These are phyloP conservation scores for Crithidia bombi DNA, from an alignment of 208 protist species.

Conservation along the genomic window DNA sequence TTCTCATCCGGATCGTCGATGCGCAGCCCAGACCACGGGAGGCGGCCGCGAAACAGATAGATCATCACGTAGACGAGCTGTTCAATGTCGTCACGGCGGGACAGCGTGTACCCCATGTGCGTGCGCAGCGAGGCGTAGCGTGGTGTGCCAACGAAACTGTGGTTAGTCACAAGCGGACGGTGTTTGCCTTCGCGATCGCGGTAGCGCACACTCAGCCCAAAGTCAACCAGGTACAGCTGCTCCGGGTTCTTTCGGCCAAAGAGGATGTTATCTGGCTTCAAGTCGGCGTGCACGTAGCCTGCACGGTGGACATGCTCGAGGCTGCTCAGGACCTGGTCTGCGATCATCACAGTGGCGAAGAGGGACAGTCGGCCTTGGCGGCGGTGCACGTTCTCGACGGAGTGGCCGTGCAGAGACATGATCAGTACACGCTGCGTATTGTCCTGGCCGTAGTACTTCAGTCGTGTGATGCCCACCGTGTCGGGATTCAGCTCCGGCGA, in stretches of 20 bases:
- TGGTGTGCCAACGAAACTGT: conserved; percentile 76
- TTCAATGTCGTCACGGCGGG: conserved; percentile 90
- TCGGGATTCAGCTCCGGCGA: conserved; percentile 15
- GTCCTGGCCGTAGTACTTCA: conserved; percentile 97
- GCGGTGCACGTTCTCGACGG: conserved; percentile 94
- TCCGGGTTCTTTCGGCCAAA: conserved; percentile 66
- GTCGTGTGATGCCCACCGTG: conserved; percentile 82
- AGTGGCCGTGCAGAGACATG: conserved; percentile 97
- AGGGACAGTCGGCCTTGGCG: conserved; percentile 90
- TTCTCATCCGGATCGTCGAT: conserved; percentile 60
- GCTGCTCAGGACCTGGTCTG: conserved; percentile 94
- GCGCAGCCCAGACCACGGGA: conserved; percentile 96
- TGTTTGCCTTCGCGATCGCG: conserved; percentile 67
- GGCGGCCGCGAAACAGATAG: conserved; percentile 96
- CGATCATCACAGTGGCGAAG: conserved; percentile 98
- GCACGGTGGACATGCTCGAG: conserved; percentile 94
- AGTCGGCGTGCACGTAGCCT: conserved; percentile 83
- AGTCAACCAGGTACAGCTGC: conserved; percentile 79
- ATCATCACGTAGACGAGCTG: conserved; percentile 95
- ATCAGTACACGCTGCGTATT: conserved; percentile 98
- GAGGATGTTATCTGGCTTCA: conserved; percentile 92
- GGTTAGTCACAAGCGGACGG: conserved; percentile 71
- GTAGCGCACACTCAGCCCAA: conserved; percentile 76
- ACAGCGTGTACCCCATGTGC: conserved; percentile 96
- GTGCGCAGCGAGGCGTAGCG: conserved; percentile 96